Evolutionary conservation across 805 yeast species (phyloP).

Genomic region (Pichia occidentalis): DNA sequence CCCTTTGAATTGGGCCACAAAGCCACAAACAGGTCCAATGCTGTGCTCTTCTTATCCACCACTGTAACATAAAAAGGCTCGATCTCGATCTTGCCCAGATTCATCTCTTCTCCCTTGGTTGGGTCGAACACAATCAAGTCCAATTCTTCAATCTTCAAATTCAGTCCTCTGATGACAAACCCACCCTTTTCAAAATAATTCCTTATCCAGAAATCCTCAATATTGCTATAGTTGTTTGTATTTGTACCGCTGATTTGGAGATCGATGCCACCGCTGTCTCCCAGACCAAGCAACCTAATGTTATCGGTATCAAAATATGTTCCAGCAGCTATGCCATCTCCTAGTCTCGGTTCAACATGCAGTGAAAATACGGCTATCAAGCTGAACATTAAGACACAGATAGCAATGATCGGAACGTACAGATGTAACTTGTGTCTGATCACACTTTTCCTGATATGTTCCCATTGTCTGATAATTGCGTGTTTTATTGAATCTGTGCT

Average conservation of each 20-base stretch:
- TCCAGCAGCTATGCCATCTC: conserved; percentile 29
- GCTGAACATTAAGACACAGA: conserved; percentile 14
- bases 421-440: conserved; percentile 19
- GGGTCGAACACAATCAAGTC: conserved; percentile 26
- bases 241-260: conserved; percentile 29
- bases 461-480: background rate
- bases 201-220: conserved; percentile 24
- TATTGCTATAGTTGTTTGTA: conserved; percentile 27
- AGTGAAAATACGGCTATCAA: conserved; percentile 12
- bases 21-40: conserved; percentile 25
- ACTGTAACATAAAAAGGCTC: conserved; percentile 31
- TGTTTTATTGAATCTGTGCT: background rate
- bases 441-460: background rate
- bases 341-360: conserved; percentile 24
- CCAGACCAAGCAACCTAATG: conserved; percentile 27
- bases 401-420: conserved; percentile 21
- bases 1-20: conserved; percentile 31
- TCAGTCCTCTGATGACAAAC: conserved; percentile 22
- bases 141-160: conserved; percentile 27
- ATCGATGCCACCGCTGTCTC: conserved; percentile 28
- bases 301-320: conserved; percentile 27
- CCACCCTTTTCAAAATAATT: conserved; percentile 31
- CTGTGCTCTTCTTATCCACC: conserved; percentile 23
- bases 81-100: conserved; percentile 30
- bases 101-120: conserved; percentile 17